Evolutionary conservation across 805 yeast genomes (phyloP).

Genomic region (Cyberlindnera mrakii): DNA sequence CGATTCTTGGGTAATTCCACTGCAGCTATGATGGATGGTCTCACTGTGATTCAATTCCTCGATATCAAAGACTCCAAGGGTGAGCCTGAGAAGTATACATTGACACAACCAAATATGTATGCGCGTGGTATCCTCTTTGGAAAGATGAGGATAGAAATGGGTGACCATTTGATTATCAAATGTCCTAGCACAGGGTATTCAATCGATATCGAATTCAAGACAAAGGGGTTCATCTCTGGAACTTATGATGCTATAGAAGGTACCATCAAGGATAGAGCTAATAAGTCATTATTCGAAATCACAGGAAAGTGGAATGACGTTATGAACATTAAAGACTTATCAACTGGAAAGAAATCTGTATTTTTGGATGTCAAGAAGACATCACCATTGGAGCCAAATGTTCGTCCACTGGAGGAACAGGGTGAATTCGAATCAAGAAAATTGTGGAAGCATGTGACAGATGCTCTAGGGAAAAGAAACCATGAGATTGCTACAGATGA

Average conservation of each 20-base stretch:
- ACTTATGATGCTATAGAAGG: slow-evolving; percentile 89
- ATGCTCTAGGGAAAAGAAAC: slow-evolving; percentile 73
- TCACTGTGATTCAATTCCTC: slow-evolving; percentile 62
- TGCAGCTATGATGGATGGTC: slow-evolving; percentile 96
- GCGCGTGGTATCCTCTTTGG: slow-evolving; percentile 93
- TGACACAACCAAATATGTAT: slow-evolving; percentile 95
- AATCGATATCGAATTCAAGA: slow-evolving; percentile 88
- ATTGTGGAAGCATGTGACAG: slow-evolving; percentile 77
- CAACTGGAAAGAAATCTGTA: slow-evolving; percentile 40
- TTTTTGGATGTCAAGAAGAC: slow-evolving; percentile 60
- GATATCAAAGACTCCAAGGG: slow-evolving; percentile 45
- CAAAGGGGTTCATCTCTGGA: slow-evolving; percentile 91
- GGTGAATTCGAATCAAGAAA: slow-evolving; percentile 74
- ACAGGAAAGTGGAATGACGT: slow-evolving; percentile 93
- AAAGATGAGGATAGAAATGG: slow-evolving; percentile 80
- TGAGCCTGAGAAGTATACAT: slow-evolving; percentile 61
- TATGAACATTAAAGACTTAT: slow-evolving; percentile 58
- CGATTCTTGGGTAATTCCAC: slow-evolving; percentile 91
- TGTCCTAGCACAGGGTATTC: slow-evolving; percentile 52
- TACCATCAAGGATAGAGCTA: slow-evolving; percentile 40
- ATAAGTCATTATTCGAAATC: slow-evolving; percentile 56
- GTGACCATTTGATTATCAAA: slow-evolving; percentile 80
- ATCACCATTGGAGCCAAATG: slow-evolving; percentile 52
- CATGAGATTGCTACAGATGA: slow-evolving; percentile 85
- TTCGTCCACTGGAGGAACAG: slow-evolving; percentile 76